Percentiles rank a stretch among this genome's conserved stretches.
phyloP scores from a whole-genome alignment of 257 asterid genomes.

The Scutellaria galericulata region DNA sequence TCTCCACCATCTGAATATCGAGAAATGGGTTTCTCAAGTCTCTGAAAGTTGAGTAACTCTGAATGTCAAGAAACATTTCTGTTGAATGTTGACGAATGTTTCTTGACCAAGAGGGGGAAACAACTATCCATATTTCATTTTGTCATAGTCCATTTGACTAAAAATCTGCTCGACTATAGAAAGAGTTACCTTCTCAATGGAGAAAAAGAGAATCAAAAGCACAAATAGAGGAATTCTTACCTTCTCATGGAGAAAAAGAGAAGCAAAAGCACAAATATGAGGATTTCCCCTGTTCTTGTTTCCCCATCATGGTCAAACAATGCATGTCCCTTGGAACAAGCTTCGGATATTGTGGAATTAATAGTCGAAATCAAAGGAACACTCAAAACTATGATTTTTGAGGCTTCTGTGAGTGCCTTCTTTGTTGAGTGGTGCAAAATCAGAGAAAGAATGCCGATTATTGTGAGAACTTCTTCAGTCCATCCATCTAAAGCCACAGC shows the following conservation, averaged over 20 bases:
- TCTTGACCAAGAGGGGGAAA: no score
- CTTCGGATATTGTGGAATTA: constrained; percentile 54
- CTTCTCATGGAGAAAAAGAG: constrained; percentile 76
- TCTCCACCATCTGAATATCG: no score
- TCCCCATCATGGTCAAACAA: constrained; percentile 72
- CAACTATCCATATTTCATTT: no score
- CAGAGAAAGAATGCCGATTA: constrained; percentile 61
- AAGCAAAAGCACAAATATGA: constrained; percentile 62
- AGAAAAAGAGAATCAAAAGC: no score
- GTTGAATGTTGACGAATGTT: no score
- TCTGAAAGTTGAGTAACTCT: no score
- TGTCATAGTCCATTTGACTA: no score
- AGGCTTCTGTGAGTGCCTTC: constrained; percentile 70
- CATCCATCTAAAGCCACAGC: constrained; percentile 60
- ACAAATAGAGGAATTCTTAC: constrained; percentile 37
- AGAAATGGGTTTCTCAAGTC: no score
- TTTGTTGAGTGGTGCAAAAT: constrained; percentile 79
- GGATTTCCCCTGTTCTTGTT: constrained; percentile 65
- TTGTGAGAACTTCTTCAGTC: constrained; percentile 61
- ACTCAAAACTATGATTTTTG: constrained; percentile 68
- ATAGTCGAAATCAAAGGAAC: constrained; percentile 56
- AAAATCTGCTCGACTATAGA: no score
- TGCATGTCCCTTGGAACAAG: constrained; percentile 78
- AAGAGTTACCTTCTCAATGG: no score
- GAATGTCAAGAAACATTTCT: no score